Percentiles rank a stretch among this genome's conserved stretches.
These are phyloP conservation scores for Mallotus repandus DNA, from an alignment of 441 rosid species.

Conservation along the genomic window DNA sequence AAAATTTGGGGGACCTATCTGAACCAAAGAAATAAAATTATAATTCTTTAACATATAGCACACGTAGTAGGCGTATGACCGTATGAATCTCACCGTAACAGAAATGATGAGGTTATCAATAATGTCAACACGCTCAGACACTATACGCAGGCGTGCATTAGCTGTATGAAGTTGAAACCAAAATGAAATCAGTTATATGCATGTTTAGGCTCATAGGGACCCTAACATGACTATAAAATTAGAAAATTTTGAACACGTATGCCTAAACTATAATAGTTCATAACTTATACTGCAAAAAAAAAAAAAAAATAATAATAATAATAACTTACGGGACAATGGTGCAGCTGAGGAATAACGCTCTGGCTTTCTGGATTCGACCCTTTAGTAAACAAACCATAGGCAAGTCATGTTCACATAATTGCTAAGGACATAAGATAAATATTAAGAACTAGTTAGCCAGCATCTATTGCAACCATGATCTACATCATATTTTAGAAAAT, in stretches of 20 bases:
- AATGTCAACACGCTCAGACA: constrained; percentile 86
- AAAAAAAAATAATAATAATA: background rate
- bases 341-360: constrained; percentile 97
- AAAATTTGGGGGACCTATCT: constrained; percentile 91
- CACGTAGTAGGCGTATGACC: constrained; percentile 13
- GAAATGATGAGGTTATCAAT: constrained; percentile 81
- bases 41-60: constrained; percentile 19
- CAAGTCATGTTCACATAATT: constrained; percentile 21
- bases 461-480: background rate
- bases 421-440: background rate
- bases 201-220: background rate
- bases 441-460: constrained; percentile 5
- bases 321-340: constrained; percentile 79
- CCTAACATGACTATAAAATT: background rate
- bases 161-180: constrained; percentile 44
- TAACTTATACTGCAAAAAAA: background rate
- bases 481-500: constrained; percentile 2
- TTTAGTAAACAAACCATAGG: constrained; percentile 35
- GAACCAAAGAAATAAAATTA: constrained; percentile 48
- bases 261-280: background rate
- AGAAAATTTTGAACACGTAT: background rate
- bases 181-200: constrained; percentile 12
- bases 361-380: constrained; percentile 98
- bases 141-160: constrained; percentile 89
- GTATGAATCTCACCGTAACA: constrained; percentile 52